Evolutionary conservation across 2,329 filamentous ascomycete genomes (phyloP), one percentile per base, ranked within the genome.

Genomic region (Fusarium sp.): DNA sequence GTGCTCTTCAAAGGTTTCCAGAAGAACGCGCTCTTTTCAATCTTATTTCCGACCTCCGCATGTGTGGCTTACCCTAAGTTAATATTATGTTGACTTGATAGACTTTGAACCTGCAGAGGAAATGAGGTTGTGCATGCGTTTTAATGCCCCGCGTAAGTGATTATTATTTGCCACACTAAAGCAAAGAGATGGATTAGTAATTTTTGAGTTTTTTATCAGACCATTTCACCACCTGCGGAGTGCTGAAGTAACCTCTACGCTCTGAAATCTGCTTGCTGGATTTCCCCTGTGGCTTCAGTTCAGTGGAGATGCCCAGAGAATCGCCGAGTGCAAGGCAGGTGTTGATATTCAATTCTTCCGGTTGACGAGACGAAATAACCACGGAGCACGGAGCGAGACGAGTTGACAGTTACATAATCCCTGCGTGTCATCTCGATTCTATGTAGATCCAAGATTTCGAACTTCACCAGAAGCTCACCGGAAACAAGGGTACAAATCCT

Each of bases 401-500:
- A 67, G 59, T 50, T 43, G 65, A 42, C 50, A 60, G 59, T 69
- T 57, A 65, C 65, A 69, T 43, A 49, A 68, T 63, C 66, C 65
- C 47, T 69, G 65, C 48, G 23, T 50, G 50, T 69, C 66, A 68
- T 68, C 66, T 68, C 66, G 61, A 69, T 67, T 67, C 59, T 53
- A 36, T 61, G 65, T 57, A 60, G 60, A 68, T 69, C 65, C 55
- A 56, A 39, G 42, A 66, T 58, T 61, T 62, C 25, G 58, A 68
- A 68, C 31, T 35, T 14, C 21, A 57, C 60, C 56, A 68, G 66
- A 68, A 68, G 61, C 65, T 63, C 50, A 62, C 55, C 43, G 61
- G 49, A 45, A 49, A 37, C 66, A 68, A 66, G 66, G 66, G 29
- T 66, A n/a, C 23, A 20, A 40, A 54, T 62, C 55, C 60, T 53